Evolutionary conservation across 2,329 filamentous ascomycete species (phyloP), one percentile per base, ranked within the genome.

Genomic region (Stemphylium beticola): DNA sequence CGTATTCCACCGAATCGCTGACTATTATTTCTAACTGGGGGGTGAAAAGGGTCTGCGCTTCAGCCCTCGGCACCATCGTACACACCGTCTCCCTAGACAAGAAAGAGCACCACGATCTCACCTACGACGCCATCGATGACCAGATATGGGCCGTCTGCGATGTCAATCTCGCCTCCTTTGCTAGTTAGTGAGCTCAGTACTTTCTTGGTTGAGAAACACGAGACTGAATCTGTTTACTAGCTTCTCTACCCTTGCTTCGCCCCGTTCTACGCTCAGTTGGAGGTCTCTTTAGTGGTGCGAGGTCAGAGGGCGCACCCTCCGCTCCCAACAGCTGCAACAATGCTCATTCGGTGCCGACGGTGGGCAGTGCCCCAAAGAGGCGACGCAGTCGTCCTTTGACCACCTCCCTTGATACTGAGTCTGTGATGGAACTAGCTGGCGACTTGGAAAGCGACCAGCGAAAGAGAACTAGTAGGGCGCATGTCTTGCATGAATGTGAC

Each of bases 111-210:
- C 49, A 40, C 10, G 65, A 66, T n/a, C 54, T 67, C 8, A 66
- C 63, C 5, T 67, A 53, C 55, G 58, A 67, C 41, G 60, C 54
- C 4, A 44, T 66, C 17, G 52, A 64, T 20, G 60, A 65, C 39
- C 62, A 64, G 37, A 66, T 66, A n/a, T 65, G 64, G 60, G 62
- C 62, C 10, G 65, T 66, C 3, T 66, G 62, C 37, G 65, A 68
- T 32, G 62, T 68, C 17, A 68, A 68, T 20, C 53, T 68, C 4
- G 64, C 65, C 8, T 60, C 53, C 5, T 59, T 66, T 12, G 55
- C 61, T 22, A 63, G 62, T 66, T 15, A 57, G 60, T 50, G n/a
- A 18, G 11, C 2, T 6, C 1, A 4, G n/a, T 1, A 24, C 55
- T 9, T 17, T 11, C 24, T 8, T n/a, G n/a, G 18, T 15, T 32